Evolutionary conservation across 306 rosid genomes (phyloP), one percentile per base, ranked within the genome.

Genomic region (Cucurbita pepo): DNA sequence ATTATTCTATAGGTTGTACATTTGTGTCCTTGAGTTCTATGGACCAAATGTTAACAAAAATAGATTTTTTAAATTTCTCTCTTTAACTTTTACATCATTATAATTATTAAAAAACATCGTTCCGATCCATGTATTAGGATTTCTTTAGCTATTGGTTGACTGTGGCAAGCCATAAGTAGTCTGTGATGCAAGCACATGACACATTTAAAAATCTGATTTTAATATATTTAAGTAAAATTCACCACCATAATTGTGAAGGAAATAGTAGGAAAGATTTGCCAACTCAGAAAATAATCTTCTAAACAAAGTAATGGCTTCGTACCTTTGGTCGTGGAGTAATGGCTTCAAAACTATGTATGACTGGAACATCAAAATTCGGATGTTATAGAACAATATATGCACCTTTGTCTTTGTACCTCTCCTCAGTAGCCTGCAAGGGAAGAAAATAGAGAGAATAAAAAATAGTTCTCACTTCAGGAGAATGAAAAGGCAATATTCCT

Each of bases 251-350:
- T 47, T 47, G 52, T 47, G 52, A 47, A 47, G 52, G 13, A 2
- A 11, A 47, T 8, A 44, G 10, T 3, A 54, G 16, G 57, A 71
- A 71, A 71, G 6, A 71, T 47, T 7, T 19, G 7, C 8, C 10
- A 40, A 36, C 62, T 71, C 30, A 30, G 6, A 10, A 10, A 37
- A 43, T 44, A 12, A 47, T 22, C 21, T 67, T 47, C 43, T 13
- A 47, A 67, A 47, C 55, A 7, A 67, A 30, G 41, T 14, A 21
- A 21, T 67, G 25, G 21, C 73, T 67, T 37, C 38, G 9, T 85
- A 91, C 97, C 96, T 89, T 79, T 7, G 97, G 97, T 63, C 96
- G 85, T 34, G 97, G 96, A 37, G 90, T 75, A 69, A 88, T 81
- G 41, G 96, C 97, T 73, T 82, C 86, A 69, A 89, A 91, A 71